Conservation (phyloP, 306 rosid species). For the Acacia confusa region DNA sequence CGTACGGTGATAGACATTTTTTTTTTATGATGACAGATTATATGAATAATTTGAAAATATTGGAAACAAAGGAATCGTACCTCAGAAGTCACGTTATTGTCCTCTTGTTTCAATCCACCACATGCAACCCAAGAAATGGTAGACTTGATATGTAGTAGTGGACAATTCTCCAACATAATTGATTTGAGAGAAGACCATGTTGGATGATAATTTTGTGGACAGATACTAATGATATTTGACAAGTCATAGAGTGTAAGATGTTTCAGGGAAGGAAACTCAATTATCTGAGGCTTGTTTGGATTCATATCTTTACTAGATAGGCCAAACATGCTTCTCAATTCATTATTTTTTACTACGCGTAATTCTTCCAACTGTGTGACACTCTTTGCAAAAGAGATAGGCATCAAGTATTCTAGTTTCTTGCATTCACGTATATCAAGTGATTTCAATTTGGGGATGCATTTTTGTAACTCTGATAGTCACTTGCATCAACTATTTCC, state of each 20-base stretch:
- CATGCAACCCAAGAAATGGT: not conserved
- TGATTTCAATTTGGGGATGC: not conserved
- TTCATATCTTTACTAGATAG: not conserved
- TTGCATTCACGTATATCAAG: not conserved
- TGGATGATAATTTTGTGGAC: not conserved
- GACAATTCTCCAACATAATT: fast-evolving
- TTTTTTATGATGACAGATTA: too few species aligned
- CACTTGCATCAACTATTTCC: not conserved
- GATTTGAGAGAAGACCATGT: not conserved
- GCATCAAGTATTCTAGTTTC: constrained; percentile 13
- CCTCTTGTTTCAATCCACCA: not conserved
- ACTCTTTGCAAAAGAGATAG: not conserved
- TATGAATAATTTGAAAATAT: too few species aligned
- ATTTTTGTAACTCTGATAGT: not conserved
- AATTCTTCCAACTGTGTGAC: not conserved
- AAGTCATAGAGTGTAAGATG: fast-evolving
- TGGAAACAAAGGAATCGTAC: not conserved
- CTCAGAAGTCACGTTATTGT: not conserved
- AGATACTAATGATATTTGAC: not conserved
- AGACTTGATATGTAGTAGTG: not conserved
- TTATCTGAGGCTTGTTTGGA: not conserved
- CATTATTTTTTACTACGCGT: too few species aligned
- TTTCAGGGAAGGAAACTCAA: not conserved
- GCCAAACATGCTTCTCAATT: too few species aligned
- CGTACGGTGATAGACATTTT: too few species aligned